Conservation (phyloP, 1,139 yeast species). For the Geotrichum australiense region DNA sequence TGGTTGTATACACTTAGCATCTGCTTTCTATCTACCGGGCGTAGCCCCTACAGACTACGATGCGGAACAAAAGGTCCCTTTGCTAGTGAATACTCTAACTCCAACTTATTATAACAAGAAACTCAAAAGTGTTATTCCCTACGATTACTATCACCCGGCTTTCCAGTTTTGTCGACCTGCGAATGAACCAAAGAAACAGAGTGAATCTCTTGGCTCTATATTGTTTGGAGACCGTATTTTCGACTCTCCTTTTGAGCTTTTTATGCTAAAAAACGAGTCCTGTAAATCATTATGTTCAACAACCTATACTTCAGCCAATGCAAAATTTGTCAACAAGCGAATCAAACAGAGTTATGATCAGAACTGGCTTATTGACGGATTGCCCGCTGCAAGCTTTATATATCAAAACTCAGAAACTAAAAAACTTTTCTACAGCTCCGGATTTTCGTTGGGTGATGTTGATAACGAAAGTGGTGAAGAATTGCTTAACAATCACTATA, state of each 20-base stretch:
- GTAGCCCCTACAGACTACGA: slow-evolving; percentile 88
- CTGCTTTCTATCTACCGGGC: slow-evolving; percentile 85
- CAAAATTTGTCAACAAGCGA: slow-evolving; percentile 66
- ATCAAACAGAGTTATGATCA: slow-evolving; percentile 77
- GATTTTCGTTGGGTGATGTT: slow-evolving; percentile 65
- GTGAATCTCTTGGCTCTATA: slow-evolving; percentile 87
- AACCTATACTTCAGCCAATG: slow-evolving; percentile 55
- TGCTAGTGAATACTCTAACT: slow-evolving; percentile 83
- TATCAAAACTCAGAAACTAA: slow-evolving; percentile 40
- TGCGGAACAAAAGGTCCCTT: slow-evolving; percentile 63
- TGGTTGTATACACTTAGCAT: slow-evolving; percentile 20
- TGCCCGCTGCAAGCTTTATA: slow-evolving; percentile 79
- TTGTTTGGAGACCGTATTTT: slow-evolving; percentile 93
- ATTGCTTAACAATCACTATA: slow-evolving; percentile 72
- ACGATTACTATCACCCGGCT: slow-evolving; percentile 75
- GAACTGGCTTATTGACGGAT: slow-evolving; percentile 92
- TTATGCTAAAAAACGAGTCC: slow-evolving; percentile 63
- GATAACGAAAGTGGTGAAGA: slow-evolving; percentile 38
- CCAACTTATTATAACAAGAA: slow-evolving; percentile 49
- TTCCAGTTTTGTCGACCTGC: slow-evolving; percentile 79
- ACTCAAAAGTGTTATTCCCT: slow-evolving; percentile 26
- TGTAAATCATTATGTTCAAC: slow-evolving; percentile 62
- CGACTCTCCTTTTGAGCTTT: slow-evolving; percentile 78
- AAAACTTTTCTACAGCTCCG: slow-evolving; percentile 56
- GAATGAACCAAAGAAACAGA: slow-evolving; percentile 57